A percentile compares a stretch with the other conserved stretches of the same genome.
phyloP scores from a whole-genome alignment of 2,329 filamentous ascomycete genomes.

The Celoporthe dispersa region DNA sequence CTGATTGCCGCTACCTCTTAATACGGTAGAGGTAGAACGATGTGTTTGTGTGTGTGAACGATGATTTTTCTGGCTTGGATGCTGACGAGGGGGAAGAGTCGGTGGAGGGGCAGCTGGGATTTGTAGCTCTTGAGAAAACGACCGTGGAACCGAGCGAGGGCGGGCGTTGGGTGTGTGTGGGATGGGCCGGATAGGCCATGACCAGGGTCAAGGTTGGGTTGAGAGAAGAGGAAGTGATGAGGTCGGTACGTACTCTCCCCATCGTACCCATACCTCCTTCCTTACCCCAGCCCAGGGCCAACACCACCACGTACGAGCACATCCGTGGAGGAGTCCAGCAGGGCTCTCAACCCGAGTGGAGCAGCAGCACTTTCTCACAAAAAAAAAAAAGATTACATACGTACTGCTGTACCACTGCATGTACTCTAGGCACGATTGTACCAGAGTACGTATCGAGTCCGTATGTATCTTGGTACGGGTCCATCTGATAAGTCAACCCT shows the following conservation, averaged over 20 bases:
- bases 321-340: neutral
- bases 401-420: constrained; percentile 5
- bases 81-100: constrained; percentile 24
- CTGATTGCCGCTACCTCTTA: constrained; percentile 11
- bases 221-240: constrained; percentile 6
- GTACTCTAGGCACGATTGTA: neutral
- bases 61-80: constrained; percentile 21
- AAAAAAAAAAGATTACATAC: constrained; percentile 3
- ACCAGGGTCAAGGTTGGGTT: constrained; percentile 29
- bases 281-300: neutral
- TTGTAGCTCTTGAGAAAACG: constrained; percentile 28
- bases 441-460: neutral
- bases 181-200: constrained; percentile 17
- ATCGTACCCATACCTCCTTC: neutral
- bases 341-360: neutral
- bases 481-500: constrained; percentile 12
- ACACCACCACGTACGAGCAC: neutral
- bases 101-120: constrained; percentile 31
- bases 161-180: constrained; percentile 24
- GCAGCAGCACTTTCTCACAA: neutral
- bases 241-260: constrained; percentile 20
- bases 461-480: constrained; percentile 2
- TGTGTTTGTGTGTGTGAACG: constrained; percentile 13
- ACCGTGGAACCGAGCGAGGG: constrained; percentile 19
- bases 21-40: constrained; percentile 1